Evolutionary conservation across 2,329 filamentous ascomycete species (phyloP), one percentile per base, ranked within the genome.

Genomic region (Scedosporium dehoogii): DNA sequence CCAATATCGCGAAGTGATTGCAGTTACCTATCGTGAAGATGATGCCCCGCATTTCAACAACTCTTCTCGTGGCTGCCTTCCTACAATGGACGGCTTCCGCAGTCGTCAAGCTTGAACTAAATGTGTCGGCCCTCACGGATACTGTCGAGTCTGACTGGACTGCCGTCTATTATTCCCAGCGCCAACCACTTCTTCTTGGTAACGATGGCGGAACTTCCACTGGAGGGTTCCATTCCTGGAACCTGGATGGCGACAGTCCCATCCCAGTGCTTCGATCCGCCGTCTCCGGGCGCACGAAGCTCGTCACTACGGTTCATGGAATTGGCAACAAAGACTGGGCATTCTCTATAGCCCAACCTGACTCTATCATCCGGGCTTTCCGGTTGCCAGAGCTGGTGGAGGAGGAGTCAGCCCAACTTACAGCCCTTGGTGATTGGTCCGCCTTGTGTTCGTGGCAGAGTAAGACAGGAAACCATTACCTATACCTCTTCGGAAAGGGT

Each of bases 401-500:
- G 62, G 62, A 74, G 18, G 68, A 72, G 5, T 67, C 68, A 4
- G 72, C 73, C 3, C 64, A 70, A 44, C 69, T 71, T 10, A 73
- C 69, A 25, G 69, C 73, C 1, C 68, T 79, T 14, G 78, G 79
- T 0, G 78, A 80, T 65, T 80, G 78, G 76, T 79, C 78, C 14
- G 74, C 78, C 1, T 65, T 80, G 4, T 81, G 79, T 66, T 68
- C 72, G 9, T 80, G 76, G 78, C 75, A 71, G 64, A 77, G 74
- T 60, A 67, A 66, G 18, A 75, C 72, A 18, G 73, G 73, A 1
- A 75, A 77, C 51, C 70, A 75, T 41, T 80, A 80, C 62, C 59
- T 80, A 3, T 80, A 73, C 64, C 66, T 80, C 10, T 79, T 80
- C 62, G 78, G 78, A 4, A 80, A 80, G 66, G 69, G 65, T 0